Evolutionary conservation across 208 protist genomes (phyloP), one percentile per base, ranked within the genome.

Genomic region (Crithidia fasciculata): DNA sequence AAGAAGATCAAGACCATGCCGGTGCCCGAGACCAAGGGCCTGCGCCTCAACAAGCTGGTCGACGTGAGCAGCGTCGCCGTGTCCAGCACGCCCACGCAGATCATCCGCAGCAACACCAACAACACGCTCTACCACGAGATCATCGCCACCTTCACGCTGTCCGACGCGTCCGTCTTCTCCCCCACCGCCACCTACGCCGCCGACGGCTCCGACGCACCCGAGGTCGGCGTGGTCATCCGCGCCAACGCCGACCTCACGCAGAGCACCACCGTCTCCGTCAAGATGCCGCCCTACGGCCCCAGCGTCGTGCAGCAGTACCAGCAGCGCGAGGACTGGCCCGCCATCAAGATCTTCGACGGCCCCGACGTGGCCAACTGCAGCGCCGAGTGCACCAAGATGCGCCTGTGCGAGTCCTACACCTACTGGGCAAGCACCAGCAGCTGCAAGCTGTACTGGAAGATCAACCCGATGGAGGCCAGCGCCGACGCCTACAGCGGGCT

Each of bases 71-170:
- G 9, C 13, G 12, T 85, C 19, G 9, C 71, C 28, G 64, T 76
- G 12, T 50, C 56, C 39, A 36, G 50, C 37, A 69, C 75, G n/a
- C 63, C 73, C 10, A 64, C 28, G 47, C 50, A 39, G 18, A 45
- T 84, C 62, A 19, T 74, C 50, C 10, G 67, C 2, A 53, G 60
- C 39, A 53, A 40, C 62, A 44, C 45, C 47, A 69, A 36, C 63
- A 39, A 45, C 62, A 78, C 83, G 3, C 63, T 62, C 50, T 82
- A 78, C 60, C 79, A 81, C 36, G 82, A 87, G 64, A 84, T 87
- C 58, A 44, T 83, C 64, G 82, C 72, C 58, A 64, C 41, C 60
- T 85, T 85, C 50, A 65, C 54, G 6, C 56, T 80, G 13, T 80
- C 71, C 67, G 44, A 69, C 60, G 16, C 65, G 45, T 54, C 79